These are phyloP conservation scores for Tylopilus sp. DNA, from an alignment of 1,284 basidiomycete species.

Conservation along the genomic window DNA sequence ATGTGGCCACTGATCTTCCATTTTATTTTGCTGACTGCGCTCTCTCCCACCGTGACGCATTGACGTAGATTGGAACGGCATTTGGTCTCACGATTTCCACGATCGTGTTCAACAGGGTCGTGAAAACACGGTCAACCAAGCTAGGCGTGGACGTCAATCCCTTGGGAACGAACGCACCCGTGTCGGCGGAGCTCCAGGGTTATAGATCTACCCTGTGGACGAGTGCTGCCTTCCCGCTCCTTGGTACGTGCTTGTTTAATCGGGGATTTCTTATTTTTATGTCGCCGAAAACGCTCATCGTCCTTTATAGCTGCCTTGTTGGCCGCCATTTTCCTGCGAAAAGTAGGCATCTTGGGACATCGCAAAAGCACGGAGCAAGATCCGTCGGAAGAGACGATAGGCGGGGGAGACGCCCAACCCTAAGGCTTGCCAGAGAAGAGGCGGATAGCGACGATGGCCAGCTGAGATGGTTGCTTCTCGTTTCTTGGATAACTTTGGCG, in stretches of 20 bases:
- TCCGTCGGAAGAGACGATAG: constrained; percentile 23
- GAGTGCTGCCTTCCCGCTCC: constrained; percentile 52
- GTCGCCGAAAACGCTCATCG: background rate
- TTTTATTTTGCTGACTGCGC: too few relatives aligned
- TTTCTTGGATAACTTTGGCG: too few relatives aligned
- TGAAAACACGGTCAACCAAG: constrained; percentile 30
- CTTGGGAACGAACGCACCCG: constrained; percentile 34
- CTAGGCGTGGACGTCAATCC: constrained; percentile 33
- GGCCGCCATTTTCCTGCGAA: constrained; percentile 50
- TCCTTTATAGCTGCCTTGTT: constrained; percentile 43
- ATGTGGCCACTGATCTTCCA: too few relatives aligned
- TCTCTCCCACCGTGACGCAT: too few relatives aligned
- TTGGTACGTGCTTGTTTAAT: constrained; percentile 42
- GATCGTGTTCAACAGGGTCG: constrained; percentile 62
- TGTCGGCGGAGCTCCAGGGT: constrained; percentile 41
- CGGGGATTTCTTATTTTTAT: background rate
- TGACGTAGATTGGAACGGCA: constrained; percentile 60
- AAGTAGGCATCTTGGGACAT: constrained; percentile 59
- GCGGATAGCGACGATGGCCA: too few relatives aligned
- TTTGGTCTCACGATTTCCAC: constrained; percentile 73
- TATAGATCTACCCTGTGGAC: constrained; percentile 66
- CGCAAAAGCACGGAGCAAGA: background rate
- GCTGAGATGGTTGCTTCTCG: too few relatives aligned
- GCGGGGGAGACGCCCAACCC: background rate
- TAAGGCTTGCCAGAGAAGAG: background rate